Conservation (phyloP, 208 protist species). For the Wallacemonas sp. region DNA sequence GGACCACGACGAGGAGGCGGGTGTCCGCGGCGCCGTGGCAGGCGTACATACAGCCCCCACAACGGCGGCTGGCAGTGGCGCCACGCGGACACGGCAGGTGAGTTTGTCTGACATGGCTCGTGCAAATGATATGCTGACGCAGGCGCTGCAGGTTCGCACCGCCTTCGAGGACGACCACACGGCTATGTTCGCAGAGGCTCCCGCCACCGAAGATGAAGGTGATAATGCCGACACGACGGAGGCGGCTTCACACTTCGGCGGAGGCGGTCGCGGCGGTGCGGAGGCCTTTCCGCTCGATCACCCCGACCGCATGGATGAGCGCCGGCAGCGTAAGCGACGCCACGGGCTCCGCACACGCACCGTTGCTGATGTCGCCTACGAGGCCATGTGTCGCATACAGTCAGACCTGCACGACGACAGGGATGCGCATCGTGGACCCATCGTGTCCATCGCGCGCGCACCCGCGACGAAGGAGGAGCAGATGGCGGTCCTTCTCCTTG, state of each 20-base stretch:
- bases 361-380: slow-evolving; percentile 38
- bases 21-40: too few relatives aligned
- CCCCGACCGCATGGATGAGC: slow-evolving; percentile 22
- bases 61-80: not conserved
- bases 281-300: not conserved
- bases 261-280: too few relatives aligned
- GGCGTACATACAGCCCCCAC: too few relatives aligned
- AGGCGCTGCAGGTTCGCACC: not conserved
- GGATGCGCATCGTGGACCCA: too few relatives aligned
- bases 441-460: not conserved
- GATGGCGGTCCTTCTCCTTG: slow-evolving; percentile 53
- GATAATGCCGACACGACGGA: too few relatives aligned
- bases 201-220: too few relatives aligned
- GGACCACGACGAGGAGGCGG: not conserved
- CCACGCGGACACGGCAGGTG: not conserved
- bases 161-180: slow-evolving; percentile 1
- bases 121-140: not conserved
- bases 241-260: too few relatives aligned
- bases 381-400: slow-evolving; percentile 13
- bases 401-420: slow-evolving; percentile 15
- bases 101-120: not conserved
- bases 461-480: slow-evolving; percentile 24
- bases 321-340: slow-evolving; percentile 32
- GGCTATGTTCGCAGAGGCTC: too few relatives aligned
- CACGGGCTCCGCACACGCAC: slow-evolving; percentile 30